Conservation (phyloP, 2,329 filamentous ascomycete genomes). For the Microsporum canis region DNA sequence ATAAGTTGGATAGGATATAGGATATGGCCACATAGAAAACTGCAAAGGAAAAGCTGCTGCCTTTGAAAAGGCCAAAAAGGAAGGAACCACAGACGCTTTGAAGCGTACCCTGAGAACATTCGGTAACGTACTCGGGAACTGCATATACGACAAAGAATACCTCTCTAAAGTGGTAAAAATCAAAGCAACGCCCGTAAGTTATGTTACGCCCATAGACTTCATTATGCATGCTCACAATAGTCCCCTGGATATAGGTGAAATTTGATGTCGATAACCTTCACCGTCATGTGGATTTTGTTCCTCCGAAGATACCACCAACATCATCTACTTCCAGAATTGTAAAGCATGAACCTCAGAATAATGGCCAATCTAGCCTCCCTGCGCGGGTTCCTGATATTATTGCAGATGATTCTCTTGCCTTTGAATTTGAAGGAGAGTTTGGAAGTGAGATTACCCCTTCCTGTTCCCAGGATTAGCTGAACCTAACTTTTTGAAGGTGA, state of each 20-base stretch:
- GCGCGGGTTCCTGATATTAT: conserved; percentile 17
- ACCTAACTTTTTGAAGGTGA: conserved; percentile 26
- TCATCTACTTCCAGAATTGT: conserved; percentile 20
- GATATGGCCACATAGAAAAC: conserved; percentile 94
- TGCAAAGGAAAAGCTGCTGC: conserved; percentile 88
- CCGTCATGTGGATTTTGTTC: conserved; percentile 62
- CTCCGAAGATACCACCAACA: conserved; percentile 42
- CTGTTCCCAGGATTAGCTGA: background rate
- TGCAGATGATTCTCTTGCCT: conserved; percentile 22
- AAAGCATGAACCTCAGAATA: conserved; percentile 33
- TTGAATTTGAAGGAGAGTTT: conserved; percentile 34
- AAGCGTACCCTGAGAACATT: conserved; percentile 86
- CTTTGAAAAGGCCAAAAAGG: conserved; percentile 98
- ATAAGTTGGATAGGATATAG: conserved; percentile 55
- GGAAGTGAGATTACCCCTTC: conserved; percentile 28
- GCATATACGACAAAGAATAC: conserved; percentile 95
- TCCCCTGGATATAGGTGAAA: conserved; percentile 38
- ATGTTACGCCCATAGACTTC: background rate
- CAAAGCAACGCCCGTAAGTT: conserved; percentile 55
- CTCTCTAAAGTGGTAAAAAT: conserved; percentile 80
- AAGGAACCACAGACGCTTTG: conserved; percentile 86
- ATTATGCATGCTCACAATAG: background rate
- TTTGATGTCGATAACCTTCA: conserved; percentile 73
- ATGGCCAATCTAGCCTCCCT: conserved; percentile 28
- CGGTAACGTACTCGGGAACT: conserved; percentile 95